Conservation (phyloP, 495 filamentous ascomycete genomes). For the Pseudoneurospora amorphoporcata region DNA sequence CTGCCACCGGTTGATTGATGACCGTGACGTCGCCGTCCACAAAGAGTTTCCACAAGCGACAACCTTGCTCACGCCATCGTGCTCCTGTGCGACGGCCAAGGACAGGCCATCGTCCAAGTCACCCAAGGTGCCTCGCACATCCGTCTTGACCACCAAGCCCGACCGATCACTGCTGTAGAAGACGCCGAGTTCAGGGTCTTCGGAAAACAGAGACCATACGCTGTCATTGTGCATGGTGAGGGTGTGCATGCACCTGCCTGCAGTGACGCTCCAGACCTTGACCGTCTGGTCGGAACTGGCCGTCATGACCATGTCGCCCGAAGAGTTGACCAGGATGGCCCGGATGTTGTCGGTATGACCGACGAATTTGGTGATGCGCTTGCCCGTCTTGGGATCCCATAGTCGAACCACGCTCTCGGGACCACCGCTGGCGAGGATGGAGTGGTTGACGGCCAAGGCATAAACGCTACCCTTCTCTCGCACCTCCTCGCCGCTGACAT, state of each 20-base stretch:
- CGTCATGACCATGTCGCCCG: conserved; percentile 84
- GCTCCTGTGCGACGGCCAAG: conserved; percentile 80
- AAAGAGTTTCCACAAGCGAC: conserved; percentile 70
- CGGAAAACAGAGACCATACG: conserved; percentile 91
- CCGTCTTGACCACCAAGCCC: conserved; percentile 88
- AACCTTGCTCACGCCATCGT: conserved; percentile 79
- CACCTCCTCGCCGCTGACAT: conserved; percentile 66
- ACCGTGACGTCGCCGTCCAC: conserved; percentile 90
- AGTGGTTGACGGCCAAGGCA: conserved; percentile 62
- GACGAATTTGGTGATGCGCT: conserved; percentile 88
- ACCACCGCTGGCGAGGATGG: conserved; percentile 80
- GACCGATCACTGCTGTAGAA: conserved; percentile 93
- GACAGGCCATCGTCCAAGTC: conserved; percentile 86
- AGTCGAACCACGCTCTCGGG: conserved; percentile 88
- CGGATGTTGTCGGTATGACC: conserved; percentile 97
- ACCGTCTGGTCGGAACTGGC: conserved; percentile 94
- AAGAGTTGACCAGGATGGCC: conserved; percentile 77
- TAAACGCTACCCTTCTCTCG: conserved; percentile 92
- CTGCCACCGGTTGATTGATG: conserved; percentile 89
- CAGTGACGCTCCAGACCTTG: conserved; percentile 94
- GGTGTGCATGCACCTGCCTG: conserved; percentile 92
- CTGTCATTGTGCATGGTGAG: conserved; percentile 98
- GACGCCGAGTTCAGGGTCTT: conserved; percentile 71
- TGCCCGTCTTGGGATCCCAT: conserved; percentile 86
- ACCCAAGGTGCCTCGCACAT: conserved; percentile 56